A percentile compares a stretch with the other conserved stretches of the same genome.
phyloP scores from a whole-genome alignment of 352 stramenopile species.

The Pythium phragmitis region DNA sequence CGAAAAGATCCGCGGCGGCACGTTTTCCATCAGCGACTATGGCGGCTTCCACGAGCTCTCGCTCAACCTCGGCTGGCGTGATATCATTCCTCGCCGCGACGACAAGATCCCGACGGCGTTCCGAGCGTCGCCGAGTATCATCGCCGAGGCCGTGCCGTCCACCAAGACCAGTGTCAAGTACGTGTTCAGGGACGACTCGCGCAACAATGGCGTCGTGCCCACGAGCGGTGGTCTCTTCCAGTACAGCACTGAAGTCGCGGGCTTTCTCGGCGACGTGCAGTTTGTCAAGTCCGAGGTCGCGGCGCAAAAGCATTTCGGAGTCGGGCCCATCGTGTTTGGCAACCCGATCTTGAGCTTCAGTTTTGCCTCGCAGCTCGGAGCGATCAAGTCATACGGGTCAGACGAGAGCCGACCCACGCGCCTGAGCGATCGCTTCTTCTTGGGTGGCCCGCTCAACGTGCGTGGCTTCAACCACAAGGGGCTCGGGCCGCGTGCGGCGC shows the following conservation, averaged over 20 bases:
- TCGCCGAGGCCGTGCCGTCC: slow-evolving; percentile 87
- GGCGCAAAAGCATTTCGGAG: slow-evolving; percentile 76
- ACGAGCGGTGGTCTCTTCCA: slow-evolving; percentile 89
- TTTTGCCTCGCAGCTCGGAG: slow-evolving; percentile 72
- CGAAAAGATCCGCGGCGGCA: slow-evolving; percentile 82
- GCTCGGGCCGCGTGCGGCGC: slow-evolving; percentile 83
- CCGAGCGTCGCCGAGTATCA: slow-evolving; percentile 86
- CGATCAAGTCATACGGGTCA: slow-evolving; percentile 75
- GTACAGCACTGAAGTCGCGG: slow-evolving; percentile 85
- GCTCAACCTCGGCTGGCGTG: slow-evolving; percentile 83
- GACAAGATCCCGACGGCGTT: slow-evolving; percentile 87
- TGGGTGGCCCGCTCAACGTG: slow-evolving; percentile 87
- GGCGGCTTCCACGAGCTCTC: slow-evolving; percentile 82
- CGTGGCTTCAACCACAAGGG: slow-evolving; percentile 92
- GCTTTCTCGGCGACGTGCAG: slow-evolving; percentile 84
- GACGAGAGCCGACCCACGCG: slow-evolving; percentile 76
- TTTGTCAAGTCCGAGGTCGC: slow-evolving; percentile 88
- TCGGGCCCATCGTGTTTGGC: slow-evolving; percentile 65
- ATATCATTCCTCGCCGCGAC: slow-evolving; percentile 84
- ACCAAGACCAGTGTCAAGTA: slow-evolving; percentile 93
- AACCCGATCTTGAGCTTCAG: slow-evolving; percentile 82
- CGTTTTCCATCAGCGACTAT: slow-evolving; percentile 86
- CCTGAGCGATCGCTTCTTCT: slow-evolving; percentile 91
- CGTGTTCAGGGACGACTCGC: slow-evolving; percentile 89
- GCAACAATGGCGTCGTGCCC: slow-evolving; percentile 86